phyloP scores from a whole-genome alignment of 2,329 filamentous ascomycete species.

The Fusarium annulatum region DNA sequence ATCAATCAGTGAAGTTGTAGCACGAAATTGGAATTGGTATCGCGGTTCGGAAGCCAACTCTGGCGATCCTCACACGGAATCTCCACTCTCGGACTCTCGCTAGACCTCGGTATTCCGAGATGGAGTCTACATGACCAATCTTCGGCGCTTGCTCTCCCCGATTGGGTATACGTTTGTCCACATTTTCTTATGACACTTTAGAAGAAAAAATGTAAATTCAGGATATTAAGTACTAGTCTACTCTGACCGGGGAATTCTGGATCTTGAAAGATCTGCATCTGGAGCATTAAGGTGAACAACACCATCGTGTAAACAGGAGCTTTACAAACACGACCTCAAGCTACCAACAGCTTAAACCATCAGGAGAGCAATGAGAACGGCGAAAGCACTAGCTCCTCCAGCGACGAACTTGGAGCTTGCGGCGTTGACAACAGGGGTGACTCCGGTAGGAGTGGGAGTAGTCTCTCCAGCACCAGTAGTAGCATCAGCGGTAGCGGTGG shows the following conservation, averaged over 20 bases:
- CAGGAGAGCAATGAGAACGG: constrained; percentile 12
- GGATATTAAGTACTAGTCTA: constrained; percentile 4
- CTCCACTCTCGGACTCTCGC: constrained; percentile 16
- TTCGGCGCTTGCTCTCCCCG: not conserved
- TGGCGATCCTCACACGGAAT: not conserved
- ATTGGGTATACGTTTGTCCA: not conserved
- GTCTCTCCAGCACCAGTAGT: not conserved
- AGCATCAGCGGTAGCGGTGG: constrained; percentile 5
- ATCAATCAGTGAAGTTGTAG: not conserved
- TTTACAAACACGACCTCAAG: not conserved
- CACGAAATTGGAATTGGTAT: not conserved
- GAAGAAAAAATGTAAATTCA: not conserved
- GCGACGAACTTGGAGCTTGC: constrained; percentile 19
- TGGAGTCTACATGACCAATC: not conserved
- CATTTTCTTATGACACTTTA: rapidly evolving
- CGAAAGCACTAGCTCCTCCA: constrained; percentile 10
- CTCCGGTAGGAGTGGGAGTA: constrained; percentile 3
- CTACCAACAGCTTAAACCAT: constrained; percentile 1
- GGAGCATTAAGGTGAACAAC: not conserved
- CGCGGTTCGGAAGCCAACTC: constrained; percentile 2
- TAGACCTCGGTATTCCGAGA: constrained; percentile 9
- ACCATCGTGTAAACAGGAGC: not conserved
- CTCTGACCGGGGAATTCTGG: not conserved
- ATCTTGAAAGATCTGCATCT: not conserved
- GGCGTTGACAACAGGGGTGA: constrained; percentile 17